Conservation (phyloP, 257 asterid species). For the Lycium ferocissimum region DNA sequence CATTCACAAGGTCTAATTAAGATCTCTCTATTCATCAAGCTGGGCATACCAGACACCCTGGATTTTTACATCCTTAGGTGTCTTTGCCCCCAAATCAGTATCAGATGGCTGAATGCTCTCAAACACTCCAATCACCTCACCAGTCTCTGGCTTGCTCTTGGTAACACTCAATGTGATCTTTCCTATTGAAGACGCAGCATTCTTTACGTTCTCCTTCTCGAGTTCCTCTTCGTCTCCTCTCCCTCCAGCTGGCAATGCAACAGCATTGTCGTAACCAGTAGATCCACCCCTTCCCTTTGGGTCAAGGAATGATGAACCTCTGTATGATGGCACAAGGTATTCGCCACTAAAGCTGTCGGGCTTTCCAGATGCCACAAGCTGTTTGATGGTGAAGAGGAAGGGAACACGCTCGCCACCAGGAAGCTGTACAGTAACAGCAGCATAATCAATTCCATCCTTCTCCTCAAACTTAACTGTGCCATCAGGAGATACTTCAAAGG, state of each 20-base stretch:
- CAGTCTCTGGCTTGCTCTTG: conserved; percentile 84
- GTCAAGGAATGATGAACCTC: conserved; percentile 98
- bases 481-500: conserved; percentile 78
- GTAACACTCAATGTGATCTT: conserved; percentile 87
- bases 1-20: conserved; percentile 24
- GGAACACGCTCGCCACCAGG: conserved; percentile 99
- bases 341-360: conserved; percentile 75
- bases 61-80: conserved; percentile 93
- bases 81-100: conserved; percentile 94
- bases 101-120: conserved; percentile 98
- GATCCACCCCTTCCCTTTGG: conserved; percentile 99
- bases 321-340: conserved; percentile 90
- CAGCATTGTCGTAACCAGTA: conserved; percentile 96
- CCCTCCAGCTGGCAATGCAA: conserved; percentile 99
- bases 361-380: conserved; percentile 89
- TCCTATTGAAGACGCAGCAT: conserved; percentile 68
- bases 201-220: conserved; percentile 85
- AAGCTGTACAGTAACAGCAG: conserved; percentile 97
- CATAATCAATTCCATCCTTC: conserved; percentile 97
- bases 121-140: conserved; percentile 93
- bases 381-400: conserved; percentile 90
- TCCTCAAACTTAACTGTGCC: conserved; percentile 88
- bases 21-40: conserved; percentile 60
- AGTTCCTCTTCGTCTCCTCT: conserved; percentile 99
- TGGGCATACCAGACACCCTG: conserved; percentile 99